phyloP scores from a whole-genome alignment of 1,284 basidiomycete species.

The Phellinidium pouzarii region DNA sequence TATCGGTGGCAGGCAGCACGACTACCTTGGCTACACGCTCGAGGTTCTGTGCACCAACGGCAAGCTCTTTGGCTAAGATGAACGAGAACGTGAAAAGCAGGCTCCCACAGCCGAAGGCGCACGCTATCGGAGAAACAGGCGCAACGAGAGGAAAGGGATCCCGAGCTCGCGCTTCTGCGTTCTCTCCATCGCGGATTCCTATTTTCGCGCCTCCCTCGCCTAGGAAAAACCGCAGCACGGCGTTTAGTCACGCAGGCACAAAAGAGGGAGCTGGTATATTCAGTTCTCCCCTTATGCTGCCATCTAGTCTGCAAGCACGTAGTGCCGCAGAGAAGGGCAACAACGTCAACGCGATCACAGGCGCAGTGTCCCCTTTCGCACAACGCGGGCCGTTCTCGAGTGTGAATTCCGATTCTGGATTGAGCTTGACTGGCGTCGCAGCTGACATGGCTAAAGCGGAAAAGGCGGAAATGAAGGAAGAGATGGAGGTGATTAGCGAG shows the following conservation, averaged over 20 bases:
- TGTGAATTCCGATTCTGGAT: background rate
- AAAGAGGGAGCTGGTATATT: constrained; percentile 9
- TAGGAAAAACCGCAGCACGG: background rate
- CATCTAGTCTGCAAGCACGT: constrained; percentile 1
- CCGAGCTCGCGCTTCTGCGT: constrained; percentile 2
- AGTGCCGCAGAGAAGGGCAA: constrained; percentile 8
- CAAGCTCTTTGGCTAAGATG: constrained; percentile 66
- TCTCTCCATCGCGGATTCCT: constrained; percentile 18
- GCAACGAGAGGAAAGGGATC: constrained; percentile 24
- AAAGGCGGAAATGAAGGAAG: background rate
- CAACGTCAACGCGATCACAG: constrained; percentile 14
- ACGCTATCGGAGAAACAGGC: constrained; percentile 22
- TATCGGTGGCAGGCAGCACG: constrained; percentile 6
- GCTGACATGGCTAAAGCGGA: background rate
- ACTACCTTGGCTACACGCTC: constrained; percentile 20
- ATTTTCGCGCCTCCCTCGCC: constrained; percentile 11
- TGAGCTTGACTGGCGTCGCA: constrained; percentile 1
- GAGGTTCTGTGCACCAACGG: constrained; percentile 59
- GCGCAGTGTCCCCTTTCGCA: constrained; percentile 1
- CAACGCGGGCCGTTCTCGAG: constrained; percentile 2
- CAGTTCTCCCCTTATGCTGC: constrained; percentile 15
- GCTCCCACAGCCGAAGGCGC: constrained; percentile 3
- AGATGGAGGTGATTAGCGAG: no score
- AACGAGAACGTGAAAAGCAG: constrained; percentile 21
- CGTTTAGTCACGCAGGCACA: background rate